Conservation (phyloP, 495 filamentous ascomycete genomes). For the Neurospora sp. region DNA sequence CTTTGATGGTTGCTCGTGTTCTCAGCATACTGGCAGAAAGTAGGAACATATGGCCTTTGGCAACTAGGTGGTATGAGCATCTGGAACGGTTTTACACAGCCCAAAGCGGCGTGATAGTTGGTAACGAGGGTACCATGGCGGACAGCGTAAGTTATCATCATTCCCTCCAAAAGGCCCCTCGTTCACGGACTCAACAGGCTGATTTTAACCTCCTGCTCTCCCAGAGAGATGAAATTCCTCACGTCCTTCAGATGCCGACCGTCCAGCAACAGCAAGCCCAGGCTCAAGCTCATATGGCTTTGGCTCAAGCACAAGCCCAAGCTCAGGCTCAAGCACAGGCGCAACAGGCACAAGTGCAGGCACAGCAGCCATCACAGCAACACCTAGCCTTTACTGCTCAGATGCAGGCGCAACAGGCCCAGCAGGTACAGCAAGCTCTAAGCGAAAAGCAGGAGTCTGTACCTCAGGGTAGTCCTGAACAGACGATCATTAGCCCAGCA, state of each 20-base stretch:
- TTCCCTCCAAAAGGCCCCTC: background rate
- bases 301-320: background rate
- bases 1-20: constrained; percentile 28
- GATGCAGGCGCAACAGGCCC: background rate
- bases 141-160: constrained; percentile 28
- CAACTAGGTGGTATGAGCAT: constrained; percentile 33
- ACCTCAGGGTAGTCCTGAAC: background rate
- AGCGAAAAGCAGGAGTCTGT: constrained; percentile 1
- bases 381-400: background rate
- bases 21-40: constrained; percentile 30
- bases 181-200: background rate
- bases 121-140: constrained; percentile 34
- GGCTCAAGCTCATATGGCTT: constrained; percentile 1
- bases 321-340: background rate
- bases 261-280: constrained; percentile 2
- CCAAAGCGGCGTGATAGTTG: constrained; percentile 21
- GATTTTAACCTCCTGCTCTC: background rate
- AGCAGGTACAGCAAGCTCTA: background rate
- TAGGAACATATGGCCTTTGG: constrained; percentile 36
- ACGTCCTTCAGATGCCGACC: constrained; percentile 16
- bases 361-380: background rate
- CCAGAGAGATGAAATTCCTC: constrained; percentile 23
- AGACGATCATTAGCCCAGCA: background rate
- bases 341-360: background rate
- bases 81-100: constrained; percentile 31